Conservation (phyloP, 192 early-diverging fungal genomes). For the Paraglomus brasilianum region DNA sequence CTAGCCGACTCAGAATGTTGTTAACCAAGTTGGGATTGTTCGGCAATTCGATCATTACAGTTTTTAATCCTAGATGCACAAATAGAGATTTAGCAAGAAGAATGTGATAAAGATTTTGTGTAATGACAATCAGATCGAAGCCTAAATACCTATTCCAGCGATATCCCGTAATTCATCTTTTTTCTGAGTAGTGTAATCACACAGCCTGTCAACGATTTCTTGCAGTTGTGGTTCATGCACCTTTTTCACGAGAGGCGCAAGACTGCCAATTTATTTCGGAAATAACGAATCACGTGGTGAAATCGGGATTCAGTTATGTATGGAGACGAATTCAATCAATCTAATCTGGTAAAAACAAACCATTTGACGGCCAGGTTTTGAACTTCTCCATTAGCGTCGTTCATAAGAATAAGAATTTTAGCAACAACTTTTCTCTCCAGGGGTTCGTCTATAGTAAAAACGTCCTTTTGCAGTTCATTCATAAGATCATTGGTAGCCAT, state of each 20-base stretch:
- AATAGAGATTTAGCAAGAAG: not conserved
- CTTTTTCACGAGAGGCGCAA: constrained; percentile 77
- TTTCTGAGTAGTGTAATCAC: constrained; percentile 54
- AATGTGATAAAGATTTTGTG: not conserved
- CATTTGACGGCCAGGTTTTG: constrained; percentile 77
- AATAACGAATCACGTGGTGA: not conserved
- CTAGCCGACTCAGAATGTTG: constrained; percentile 59
- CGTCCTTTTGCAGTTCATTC: constrained; percentile 64
- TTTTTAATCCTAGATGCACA: constrained; percentile 53
- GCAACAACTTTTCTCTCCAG: constrained; percentile 66
- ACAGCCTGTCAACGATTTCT: constrained; percentile 71
- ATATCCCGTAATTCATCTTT: constrained; percentile 77
- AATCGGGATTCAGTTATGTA: not conserved
- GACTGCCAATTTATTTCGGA: constrained; percentile 42
- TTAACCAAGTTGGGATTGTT: constrained; percentile 45
- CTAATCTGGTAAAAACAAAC: constrained; percentile 31
- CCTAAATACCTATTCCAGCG: constrained; percentile 68
- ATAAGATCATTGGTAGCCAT: constrained; percentile 84
- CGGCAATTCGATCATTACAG: constrained; percentile 73
- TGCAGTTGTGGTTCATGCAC: constrained; percentile 64
- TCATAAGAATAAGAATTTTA: constrained; percentile 56
- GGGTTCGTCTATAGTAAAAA: constrained; percentile 53
- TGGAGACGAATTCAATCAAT: not conserved
- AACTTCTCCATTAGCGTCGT: constrained; percentile 84
- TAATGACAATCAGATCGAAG: no score